Percentiles rank a stretch among this genome's conserved stretches.
These are phyloP conservation scores for Mycena indigotica DNA, from an alignment of 768 basidiomycete species.

Conservation along the genomic window DNA sequence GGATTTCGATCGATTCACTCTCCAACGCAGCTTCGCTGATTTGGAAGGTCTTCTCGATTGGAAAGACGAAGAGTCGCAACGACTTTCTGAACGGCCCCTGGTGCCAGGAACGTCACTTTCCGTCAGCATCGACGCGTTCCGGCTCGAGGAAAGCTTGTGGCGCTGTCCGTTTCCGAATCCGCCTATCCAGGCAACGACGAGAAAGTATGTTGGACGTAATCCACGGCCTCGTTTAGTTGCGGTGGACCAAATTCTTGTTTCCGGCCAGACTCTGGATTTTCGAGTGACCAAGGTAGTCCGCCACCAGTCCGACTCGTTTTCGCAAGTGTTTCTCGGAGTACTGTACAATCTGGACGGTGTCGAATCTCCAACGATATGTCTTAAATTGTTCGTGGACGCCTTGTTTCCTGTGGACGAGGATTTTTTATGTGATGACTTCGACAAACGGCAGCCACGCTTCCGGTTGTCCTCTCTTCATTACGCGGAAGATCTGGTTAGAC, in stretches of 20 bases:
- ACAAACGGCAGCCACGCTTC: neutral
- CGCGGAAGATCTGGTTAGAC: neutral
- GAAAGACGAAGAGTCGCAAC: no score
- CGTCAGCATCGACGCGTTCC: no score
- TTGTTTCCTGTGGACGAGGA: neutral
- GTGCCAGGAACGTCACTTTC: no score
- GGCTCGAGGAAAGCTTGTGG: no score
- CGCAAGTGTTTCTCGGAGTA: neutral
- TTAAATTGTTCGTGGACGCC: neutral
- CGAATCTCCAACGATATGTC: neutral
- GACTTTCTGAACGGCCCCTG: no score
- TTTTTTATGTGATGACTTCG: neutral
- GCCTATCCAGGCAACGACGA: neutral
- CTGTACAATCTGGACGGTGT: neutral
- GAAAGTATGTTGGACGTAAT: neutral
- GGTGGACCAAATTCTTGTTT: neutral
- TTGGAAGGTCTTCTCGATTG: no score
- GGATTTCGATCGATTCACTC: no score
- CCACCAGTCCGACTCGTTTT: neutral
- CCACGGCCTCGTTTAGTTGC: neutral
- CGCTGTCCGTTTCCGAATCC: neutral
- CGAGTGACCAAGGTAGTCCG: neutral
- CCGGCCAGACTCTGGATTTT: neutral
- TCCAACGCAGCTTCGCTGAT: no score
- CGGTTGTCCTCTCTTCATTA: neutral